phyloP scores from a whole-genome alignment of 441 rosid species.

The Populus trichocarpa region DNA sequence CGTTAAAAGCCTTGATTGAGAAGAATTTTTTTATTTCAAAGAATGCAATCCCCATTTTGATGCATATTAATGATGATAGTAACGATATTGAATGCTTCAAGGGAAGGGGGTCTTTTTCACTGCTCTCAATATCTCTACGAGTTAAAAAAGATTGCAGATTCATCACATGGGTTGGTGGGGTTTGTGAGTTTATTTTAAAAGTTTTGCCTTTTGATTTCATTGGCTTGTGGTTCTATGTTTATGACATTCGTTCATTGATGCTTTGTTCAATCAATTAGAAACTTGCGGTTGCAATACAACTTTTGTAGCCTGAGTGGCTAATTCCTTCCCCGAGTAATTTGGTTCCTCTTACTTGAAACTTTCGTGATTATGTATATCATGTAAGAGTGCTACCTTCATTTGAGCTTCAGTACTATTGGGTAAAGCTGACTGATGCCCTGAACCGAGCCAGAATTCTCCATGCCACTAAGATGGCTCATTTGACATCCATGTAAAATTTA shows the following conservation, averaged over 20 bases:
- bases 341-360: not conserved
- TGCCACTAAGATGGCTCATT: not conserved
- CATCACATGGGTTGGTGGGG: not conserved
- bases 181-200: not conserved
- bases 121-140: not conserved
- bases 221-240: not conserved
- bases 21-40: conserved; percentile 10
- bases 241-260: not conserved
- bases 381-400: too few relatives aligned
- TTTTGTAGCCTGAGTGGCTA: not conserved
- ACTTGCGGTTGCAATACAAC: not conserved
- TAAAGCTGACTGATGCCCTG: not conserved
- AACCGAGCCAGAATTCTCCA: not conserved
- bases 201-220: not conserved
- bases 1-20: conserved; percentile 8
- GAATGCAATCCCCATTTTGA: conserved; percentile 13
- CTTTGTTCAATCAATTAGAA: not conserved
- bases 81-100: too few relatives aligned
- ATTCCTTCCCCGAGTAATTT: not conserved
- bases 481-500: not conserved
- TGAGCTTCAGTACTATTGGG: not conserved
- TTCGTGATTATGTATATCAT: not conserved
- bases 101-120: not conserved
- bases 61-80: too few relatives aligned
- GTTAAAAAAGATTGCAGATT: not conserved